These are phyloP conservation scores for Phytophthora megakarya DNA, from an alignment of 352 stramenopile genomes.

Conservation along the genomic window DNA sequence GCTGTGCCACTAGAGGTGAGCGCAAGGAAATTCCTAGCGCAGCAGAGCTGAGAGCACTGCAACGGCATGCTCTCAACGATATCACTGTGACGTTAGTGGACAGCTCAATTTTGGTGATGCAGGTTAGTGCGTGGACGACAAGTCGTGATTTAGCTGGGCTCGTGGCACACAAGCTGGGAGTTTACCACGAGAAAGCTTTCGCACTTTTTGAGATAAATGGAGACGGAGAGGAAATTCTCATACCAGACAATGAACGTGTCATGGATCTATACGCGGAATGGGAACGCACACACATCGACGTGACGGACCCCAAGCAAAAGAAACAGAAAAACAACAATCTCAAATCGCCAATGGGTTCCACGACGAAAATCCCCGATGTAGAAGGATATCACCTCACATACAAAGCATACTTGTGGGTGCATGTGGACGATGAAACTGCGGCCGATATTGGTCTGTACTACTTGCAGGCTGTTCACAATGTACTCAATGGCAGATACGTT, in stretches of 20 bases:
- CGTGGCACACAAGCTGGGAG: slow-evolving; percentile 43
- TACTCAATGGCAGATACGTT: slow-evolving; percentile 55
- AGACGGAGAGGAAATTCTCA: slow-evolving; percentile 54
- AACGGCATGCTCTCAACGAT: slow-evolving; percentile 48
- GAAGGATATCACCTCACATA: slow-evolving; percentile 54
- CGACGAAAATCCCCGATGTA: background rate
- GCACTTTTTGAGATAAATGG: slow-evolving; percentile 63
- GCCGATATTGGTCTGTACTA: slow-evolving; percentile 68
- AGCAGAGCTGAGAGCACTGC: slow-evolving; percentile 59
- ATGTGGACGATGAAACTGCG: slow-evolving; percentile 62
- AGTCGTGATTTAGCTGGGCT: slow-evolving; percentile 48
- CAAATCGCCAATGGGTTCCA: background rate
- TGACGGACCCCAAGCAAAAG: slow-evolving; percentile 46
- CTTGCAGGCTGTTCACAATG: slow-evolving; percentile 75
- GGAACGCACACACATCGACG: slow-evolving; percentile 61
- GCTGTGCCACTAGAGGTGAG: slow-evolving; percentile 43
- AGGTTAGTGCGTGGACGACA: slow-evolving; percentile 69
- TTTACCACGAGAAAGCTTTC: slow-evolving; percentile 57
- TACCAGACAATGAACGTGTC: slow-evolving; percentile 69
- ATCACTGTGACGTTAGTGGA: slow-evolving; percentile 59
- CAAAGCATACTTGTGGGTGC: slow-evolving; percentile 79
- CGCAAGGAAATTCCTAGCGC: slow-evolving; percentile 67
- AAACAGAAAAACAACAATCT: slow-evolving; percentile 31
- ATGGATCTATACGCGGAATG: slow-evolving; percentile 78
- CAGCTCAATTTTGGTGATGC: slow-evolving; percentile 37